Percentiles rank a stretch among this genome's conserved stretches.
phyloP scores from a whole-genome alignment of 352 stramenopile species.

The Aphanomyces astaci region DNA sequence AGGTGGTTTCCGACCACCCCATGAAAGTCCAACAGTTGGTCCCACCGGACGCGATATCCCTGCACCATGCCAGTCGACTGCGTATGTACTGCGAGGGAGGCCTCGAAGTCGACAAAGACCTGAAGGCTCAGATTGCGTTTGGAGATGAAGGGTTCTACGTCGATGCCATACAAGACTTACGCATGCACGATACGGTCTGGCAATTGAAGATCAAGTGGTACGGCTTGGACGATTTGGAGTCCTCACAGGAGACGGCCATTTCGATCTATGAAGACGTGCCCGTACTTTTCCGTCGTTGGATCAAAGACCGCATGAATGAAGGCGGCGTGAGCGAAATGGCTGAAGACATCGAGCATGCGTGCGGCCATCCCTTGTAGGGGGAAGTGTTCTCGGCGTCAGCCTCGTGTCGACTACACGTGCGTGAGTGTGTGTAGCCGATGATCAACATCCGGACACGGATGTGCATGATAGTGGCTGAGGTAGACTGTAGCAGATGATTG shows the following conservation, averaged over 20 bases:
- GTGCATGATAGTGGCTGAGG: too few relatives aligned
- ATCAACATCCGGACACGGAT: too few relatives aligned
- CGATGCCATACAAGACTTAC: background rate
- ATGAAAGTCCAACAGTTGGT: slow-evolving; percentile 3
- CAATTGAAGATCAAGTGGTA: slow-evolving; percentile 11
- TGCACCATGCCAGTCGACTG: background rate
- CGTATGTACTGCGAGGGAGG: background rate
- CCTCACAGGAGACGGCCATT: background rate
- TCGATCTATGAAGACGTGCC: slow-evolving; percentile 5
- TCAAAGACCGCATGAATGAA: too few relatives aligned
- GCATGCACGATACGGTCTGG: background rate
- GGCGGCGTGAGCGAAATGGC: too few relatives aligned
- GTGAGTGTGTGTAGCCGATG: too few relatives aligned
- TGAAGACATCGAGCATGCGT: too few relatives aligned
- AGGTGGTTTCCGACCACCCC: slow-evolving; percentile 1
- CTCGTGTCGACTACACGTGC: too few relatives aligned
- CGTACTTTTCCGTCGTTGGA: background rate
- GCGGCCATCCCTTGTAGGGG: too few relatives aligned
- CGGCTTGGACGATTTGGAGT: background rate
- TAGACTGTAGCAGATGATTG: too few relatives aligned
- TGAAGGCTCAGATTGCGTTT: background rate
- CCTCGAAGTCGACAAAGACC: background rate
- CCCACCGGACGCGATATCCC: background rate
- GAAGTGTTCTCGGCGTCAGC: too few relatives aligned
- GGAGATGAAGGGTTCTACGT: background rate